A percentile compares a stretch with the other conserved stretches of the same genome.
Conservation (phyloP, 331 rosid species). For the Pyracantha coccinea region DNA sequence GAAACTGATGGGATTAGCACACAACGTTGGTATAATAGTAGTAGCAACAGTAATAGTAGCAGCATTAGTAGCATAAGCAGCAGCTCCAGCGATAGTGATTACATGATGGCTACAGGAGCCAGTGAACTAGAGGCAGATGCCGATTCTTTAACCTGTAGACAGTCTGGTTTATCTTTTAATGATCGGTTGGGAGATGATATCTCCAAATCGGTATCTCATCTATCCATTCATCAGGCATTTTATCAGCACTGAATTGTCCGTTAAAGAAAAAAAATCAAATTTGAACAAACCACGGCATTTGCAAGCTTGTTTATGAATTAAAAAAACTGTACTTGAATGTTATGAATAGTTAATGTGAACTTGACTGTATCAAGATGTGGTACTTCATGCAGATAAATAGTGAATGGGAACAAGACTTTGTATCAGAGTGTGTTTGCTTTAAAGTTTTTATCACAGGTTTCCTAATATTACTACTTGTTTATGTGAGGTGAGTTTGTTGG, state of each 20-base stretch:
- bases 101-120: constrained; percentile 57
- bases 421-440: too few relatives aligned
- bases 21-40: constrained; percentile 74
- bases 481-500: neutral
- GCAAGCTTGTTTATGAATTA: too few relatives aligned
- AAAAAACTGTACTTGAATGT: too few relatives aligned
- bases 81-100: constrained; percentile 83
- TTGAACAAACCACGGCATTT: too few relatives aligned
- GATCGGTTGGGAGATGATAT: constrained; percentile 58
- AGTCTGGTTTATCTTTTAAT: constrained; percentile 63
- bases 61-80: constrained; percentile 90
- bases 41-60: constrained; percentile 93
- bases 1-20: constrained; percentile 53
- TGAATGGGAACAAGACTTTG: too few relatives aligned
- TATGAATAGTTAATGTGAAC: neutral
- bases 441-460: too few relatives aligned
- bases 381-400: too few relatives aligned
- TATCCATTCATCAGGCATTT: constrained; percentile 8
- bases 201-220: constrained; percentile 60
- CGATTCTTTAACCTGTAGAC: constrained; percentile 86
- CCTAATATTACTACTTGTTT: neutral
- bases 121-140: constrained; percentile 96
- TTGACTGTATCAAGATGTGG: neutral
- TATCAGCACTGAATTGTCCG: neutral
- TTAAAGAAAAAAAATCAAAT: too few relatives aligned